These are phyloP conservation scores for Allomyces javanicus DNA, from an alignment of 192 early-diverging fungal species.

Conservation along the genomic window DNA sequence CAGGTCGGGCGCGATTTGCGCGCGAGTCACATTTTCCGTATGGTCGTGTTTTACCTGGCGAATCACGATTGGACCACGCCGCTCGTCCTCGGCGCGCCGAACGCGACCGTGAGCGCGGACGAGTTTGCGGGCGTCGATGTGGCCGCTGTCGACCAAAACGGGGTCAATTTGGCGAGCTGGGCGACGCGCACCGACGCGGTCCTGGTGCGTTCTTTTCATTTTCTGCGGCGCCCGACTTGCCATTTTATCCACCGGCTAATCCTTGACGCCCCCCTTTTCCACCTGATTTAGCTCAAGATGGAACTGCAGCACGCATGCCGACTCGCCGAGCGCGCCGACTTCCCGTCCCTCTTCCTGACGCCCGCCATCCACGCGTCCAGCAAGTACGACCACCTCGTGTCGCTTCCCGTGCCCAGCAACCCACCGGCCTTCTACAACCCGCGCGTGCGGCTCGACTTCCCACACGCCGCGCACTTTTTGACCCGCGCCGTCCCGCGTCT, in stretches of 20 bases:
- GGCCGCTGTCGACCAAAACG: background rate
- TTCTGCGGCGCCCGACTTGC: too few species aligned
- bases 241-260: too few species aligned
- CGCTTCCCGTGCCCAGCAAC: background rate
- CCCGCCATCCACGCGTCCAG: background rate
- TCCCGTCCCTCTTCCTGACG: background rate
- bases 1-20: background rate
- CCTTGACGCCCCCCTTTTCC: too few species aligned
- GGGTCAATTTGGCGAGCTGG: background rate
- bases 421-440: background rate
- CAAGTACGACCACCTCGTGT: background rate
- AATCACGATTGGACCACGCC: background rate
- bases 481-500: conserved; percentile 16
- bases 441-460: background rate
- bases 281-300: background rate
- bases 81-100: background rate
- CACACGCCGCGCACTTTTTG: background rate
- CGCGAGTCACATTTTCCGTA: background rate
- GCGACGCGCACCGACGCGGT: background rate
- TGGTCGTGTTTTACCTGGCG: background rate
- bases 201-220: background rate
- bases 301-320: background rate
- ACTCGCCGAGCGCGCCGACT: background rate
- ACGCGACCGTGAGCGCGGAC: background rate
- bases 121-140: background rate